These are phyloP conservation scores for Xylariomycetidae sp. DNA, from an alignment of 2,329 filamentous ascomycete genomes.

Conservation along the genomic window DNA sequence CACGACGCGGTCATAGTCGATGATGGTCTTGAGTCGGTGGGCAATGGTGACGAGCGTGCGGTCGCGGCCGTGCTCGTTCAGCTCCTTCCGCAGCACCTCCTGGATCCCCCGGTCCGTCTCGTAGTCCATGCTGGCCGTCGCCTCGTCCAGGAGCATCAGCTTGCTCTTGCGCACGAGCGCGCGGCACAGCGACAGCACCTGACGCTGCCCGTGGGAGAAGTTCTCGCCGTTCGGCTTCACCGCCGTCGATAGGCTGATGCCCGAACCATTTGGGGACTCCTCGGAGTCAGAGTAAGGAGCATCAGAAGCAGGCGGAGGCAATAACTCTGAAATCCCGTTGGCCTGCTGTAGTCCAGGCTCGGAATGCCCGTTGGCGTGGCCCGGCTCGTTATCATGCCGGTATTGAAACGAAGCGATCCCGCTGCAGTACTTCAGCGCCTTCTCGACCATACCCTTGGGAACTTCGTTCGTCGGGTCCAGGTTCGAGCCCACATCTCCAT, in stretches of 20 bases:
- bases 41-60: slow-evolving; percentile 55
- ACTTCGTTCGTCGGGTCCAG: slow-evolving; percentile 61
- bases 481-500: slow-evolving; percentile 47
- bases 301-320: no score
- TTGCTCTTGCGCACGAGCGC: slow-evolving; percentile 51
- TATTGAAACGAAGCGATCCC: slow-evolving; percentile 44
- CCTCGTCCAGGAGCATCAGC: slow-evolving; percentile 54
- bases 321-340: no score
- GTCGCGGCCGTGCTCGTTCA: slow-evolving; percentile 38
- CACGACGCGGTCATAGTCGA: slow-evolving; percentile 55
- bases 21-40: slow-evolving; percentile 53
- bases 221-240: slow-evolving; percentile 51
- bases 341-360: slow-evolving; percentile 18
- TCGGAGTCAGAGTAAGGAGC: no score
- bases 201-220: slow-evolving; percentile 54
- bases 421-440: slow-evolving; percentile 58
- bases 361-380: slow-evolving; percentile 10
- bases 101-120: slow-evolving; percentile 54
- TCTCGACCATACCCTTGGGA: slow-evolving; percentile 47
- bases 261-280: slow-evolving; percentile 18
- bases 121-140: slow-evolving; percentile 56
- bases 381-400: slow-evolving; percentile 10
- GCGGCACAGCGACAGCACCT: slow-evolving; percentile 53
- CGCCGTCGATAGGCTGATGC: slow-evolving; percentile 37
- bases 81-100: slow-evolving; percentile 44